A percentile compares a stretch with the other conserved stretches of the same genome.
phyloP scores from a whole-genome alignment of 208 protist genomes.

The Trypanosoma boissoni region DNA sequence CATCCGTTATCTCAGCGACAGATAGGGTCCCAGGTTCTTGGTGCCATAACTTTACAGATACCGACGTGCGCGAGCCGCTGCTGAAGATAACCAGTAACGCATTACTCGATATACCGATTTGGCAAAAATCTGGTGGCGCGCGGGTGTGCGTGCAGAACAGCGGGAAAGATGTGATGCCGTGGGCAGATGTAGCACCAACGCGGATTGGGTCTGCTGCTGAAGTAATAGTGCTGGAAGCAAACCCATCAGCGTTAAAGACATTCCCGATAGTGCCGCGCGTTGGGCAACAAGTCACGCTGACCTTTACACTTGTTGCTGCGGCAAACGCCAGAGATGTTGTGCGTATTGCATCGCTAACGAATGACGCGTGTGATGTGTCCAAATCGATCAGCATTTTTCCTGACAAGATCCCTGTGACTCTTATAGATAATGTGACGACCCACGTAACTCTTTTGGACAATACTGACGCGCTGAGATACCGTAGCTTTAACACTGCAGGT shows the following conservation, averaged over 20 bases:
- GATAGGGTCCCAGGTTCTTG: constrained; percentile 48
- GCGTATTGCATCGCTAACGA: constrained; percentile 36
- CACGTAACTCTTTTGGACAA: constrained; percentile 38
- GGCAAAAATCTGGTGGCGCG: constrained; percentile 47
- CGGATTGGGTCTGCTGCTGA: constrained; percentile 30
- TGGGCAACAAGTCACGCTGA: constrained; percentile 82
- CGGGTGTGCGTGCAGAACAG: constrained; percentile 56
- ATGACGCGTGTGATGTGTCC: constrained; percentile 46
- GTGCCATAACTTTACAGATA: constrained; percentile 83
- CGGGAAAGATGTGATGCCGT: constrained; percentile 35
- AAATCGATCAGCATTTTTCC: constrained; percentile 35
- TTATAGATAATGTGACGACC: background rate
- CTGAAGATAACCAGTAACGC: constrained; percentile 34
- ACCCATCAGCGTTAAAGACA: constrained; percentile 54
- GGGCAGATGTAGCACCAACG: constrained; percentile 54
- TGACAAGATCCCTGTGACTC: background rate
- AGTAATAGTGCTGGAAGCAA: constrained; percentile 42
- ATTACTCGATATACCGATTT: constrained; percentile 67
- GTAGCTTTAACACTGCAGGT: constrained; percentile 71
- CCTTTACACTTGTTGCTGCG: constrained; percentile 53
- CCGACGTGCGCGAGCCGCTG: constrained; percentile 50
- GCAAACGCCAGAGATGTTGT: constrained; percentile 51
- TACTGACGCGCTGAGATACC: constrained; percentile 65
- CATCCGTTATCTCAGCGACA: constrained; percentile 44
- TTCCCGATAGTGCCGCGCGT: constrained; percentile 77